Conservation (phyloP, 2,329 filamentous ascomycete genomes). For the Knufia petricola region DNA sequence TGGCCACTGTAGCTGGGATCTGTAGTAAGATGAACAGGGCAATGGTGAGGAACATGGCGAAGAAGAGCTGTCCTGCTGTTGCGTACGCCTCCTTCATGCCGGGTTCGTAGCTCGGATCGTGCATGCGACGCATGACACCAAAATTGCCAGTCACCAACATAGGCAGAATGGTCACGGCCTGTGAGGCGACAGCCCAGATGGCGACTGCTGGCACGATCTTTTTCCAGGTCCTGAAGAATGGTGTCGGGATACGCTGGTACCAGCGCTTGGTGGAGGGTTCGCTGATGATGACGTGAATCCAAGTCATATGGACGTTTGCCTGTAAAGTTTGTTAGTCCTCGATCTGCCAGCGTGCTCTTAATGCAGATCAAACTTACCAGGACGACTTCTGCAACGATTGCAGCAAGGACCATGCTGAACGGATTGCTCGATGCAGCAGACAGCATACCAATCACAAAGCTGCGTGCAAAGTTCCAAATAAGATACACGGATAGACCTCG, state of each 20-base stretch:
- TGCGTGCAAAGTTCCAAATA: constrained; percentile 38
- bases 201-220: constrained; percentile 61
- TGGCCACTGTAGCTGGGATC: constrained; percentile 65
- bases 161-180: constrained; percentile 33
- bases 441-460: constrained; percentile 39
- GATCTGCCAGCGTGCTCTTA: too few relatives aligned
- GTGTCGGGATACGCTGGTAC: constrained; percentile 60
- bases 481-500: constrained; percentile 53
- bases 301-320: constrained; percentile 10
- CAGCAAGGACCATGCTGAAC: constrained; percentile 40
- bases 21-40: constrained; percentile 52
- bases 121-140: constrained; percentile 36
- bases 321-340: neutral
- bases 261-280: constrained; percentile 54
- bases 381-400: constrained; percentile 49
- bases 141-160: constrained; percentile 39
- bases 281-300: constrained; percentile 57
- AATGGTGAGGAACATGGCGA: constrained; percentile 36
- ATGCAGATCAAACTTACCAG: constrained; percentile 44
- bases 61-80: constrained; percentile 31
- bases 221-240: constrained; percentile 54
- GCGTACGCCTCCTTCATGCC: constrained; percentile 32
- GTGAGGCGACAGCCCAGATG: constrained; percentile 49
- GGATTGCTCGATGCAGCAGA: constrained; percentile 35
- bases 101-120: constrained; percentile 24